Conservation (phyloP, 139 green algal species). For the Protoeuglena noctilucae region DNA sequence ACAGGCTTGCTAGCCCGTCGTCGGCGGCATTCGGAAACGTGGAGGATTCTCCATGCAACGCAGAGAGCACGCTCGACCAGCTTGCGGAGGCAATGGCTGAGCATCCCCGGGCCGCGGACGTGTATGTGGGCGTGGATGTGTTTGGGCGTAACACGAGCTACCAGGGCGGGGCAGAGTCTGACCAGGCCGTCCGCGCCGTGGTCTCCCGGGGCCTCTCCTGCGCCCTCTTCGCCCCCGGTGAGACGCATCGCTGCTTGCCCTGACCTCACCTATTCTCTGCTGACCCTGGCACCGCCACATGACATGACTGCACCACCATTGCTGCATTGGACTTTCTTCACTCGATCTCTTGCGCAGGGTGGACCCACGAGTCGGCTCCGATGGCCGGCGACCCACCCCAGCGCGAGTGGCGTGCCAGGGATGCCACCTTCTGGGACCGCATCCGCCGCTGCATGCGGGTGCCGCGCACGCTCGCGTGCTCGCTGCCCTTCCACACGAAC, state of each 20-base stretch:
- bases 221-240: constrained; percentile 1
- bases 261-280: too few species aligned
- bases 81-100: neutral
- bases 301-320: too few species aligned
- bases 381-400: neutral
- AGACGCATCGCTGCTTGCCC: too few species aligned
- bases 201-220: neutral
- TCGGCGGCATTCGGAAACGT: too few species aligned
- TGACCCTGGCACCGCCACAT: too few species aligned
- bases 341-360: neutral
- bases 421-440: neutral
- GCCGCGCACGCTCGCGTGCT: neutral
- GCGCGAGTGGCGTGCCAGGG: neutral
- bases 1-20: too few species aligned
- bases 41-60: too few species aligned
- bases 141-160: constrained; percentile 1
- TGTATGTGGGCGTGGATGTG: constrained; percentile 18
- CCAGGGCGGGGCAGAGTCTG: neutral
- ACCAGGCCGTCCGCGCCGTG: neutral
- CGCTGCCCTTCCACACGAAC: neutral
- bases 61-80: neutral
- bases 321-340: too few species aligned
- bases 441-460: neutral
- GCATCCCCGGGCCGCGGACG: neutral
- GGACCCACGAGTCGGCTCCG: neutral